Evolutionary conservation across 2,329 filamentous ascomycete species (phyloP).

Genomic region (Pseudocercospora musae): DNA sequence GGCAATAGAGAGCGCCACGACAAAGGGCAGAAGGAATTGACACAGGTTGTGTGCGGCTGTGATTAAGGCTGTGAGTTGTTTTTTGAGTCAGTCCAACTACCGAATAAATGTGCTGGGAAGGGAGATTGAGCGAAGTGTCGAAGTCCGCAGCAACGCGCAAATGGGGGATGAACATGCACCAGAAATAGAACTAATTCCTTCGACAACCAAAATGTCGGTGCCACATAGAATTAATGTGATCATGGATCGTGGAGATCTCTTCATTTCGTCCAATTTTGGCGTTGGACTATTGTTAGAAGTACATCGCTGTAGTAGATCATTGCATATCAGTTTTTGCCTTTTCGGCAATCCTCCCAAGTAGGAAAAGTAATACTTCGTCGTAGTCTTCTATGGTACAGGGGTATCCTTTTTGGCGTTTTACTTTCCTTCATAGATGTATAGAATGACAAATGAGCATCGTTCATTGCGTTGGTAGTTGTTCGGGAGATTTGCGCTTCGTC

Average conservation of each 20-base stretch:
- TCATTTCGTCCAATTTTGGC: neutral
- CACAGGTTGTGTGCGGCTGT: no score
- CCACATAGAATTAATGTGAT: neutral
- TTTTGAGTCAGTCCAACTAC: no score
- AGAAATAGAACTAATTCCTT: neutral
- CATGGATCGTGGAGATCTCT: neutral
- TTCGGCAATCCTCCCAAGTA: neutral
- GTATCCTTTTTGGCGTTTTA: neutral
- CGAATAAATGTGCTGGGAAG: no score
- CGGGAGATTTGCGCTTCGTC: constrained; percentile 6
- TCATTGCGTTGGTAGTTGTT: neutral
- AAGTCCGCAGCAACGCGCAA: no score
- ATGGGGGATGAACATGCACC: neutral
- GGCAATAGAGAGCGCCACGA: neutral
- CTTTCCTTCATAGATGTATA: neutral
- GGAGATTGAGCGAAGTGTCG: no score
- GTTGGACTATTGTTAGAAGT: neutral
- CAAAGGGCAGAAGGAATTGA: no score
- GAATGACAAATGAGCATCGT: neutral
- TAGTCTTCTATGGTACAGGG: neutral
- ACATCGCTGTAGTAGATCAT: neutral
- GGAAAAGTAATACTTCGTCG: neutral
- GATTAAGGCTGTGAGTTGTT: no score
- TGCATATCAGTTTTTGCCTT: neutral
- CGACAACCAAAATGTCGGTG: no score